Percentiles rank a stretch among this genome's conserved stretches.
phyloP scores from a whole-genome alignment of 192 early-diverging fungal genomes.

The Rhizoclosmatium sp. region DNA sequence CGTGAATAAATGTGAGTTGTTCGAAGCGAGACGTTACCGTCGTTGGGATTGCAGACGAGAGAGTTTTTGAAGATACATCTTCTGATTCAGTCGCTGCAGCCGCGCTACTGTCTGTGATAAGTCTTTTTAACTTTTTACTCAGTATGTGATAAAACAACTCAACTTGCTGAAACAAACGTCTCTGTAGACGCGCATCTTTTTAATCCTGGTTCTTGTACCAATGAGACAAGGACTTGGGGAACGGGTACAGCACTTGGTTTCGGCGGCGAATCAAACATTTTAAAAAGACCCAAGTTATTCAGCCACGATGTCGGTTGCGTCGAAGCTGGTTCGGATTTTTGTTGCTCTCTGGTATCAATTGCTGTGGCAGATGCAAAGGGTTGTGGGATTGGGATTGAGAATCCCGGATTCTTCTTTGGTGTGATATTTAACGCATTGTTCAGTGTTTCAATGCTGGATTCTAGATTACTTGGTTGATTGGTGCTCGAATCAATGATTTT shows the following conservation, averaged over 20 bases:
- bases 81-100: not conserved
- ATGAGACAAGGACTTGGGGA: not conserved
- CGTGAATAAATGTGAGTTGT: not conserved
- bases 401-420: not conserved
- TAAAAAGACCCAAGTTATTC: not conserved
- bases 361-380: not conserved
- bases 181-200: not conserved
- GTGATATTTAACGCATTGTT: not conserved
- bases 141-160: not conserved
- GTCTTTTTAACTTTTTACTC: not conserved
- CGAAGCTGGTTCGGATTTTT: not conserved
- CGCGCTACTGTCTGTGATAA: not conserved
- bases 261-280: not conserved
- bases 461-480: too few species aligned
- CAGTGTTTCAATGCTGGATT: too few species aligned
- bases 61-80: not conserved
- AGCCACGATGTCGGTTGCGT: not conserved
- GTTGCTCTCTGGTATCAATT: not conserved
- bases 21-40: not conserved
- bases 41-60: not conserved
- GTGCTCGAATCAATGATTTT: too few species aligned
- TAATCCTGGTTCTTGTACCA: not conserved
- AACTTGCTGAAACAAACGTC: slow-evolving; percentile 9
- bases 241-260: not conserved
- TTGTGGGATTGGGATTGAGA: not conserved